Evolutionary conservation across 148 eudicot genomes (phyloP).

Genomic region (Camellia japonica): DNA sequence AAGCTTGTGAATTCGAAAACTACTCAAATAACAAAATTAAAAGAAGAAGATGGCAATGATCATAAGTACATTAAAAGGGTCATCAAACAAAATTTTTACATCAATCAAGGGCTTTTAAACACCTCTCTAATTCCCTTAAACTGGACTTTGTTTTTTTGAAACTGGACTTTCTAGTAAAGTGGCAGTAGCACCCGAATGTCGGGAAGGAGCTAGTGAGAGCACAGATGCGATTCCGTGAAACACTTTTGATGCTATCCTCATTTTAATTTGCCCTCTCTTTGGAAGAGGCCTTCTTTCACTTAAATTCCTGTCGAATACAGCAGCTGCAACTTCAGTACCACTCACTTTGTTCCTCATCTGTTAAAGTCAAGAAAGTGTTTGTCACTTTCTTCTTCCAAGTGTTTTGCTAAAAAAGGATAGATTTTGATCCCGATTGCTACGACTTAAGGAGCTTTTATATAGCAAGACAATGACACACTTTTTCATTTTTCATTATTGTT

Average conservation of each 20-base stretch:
- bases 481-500: neutral
- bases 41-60: too few species aligned
- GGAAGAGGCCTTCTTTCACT: neutral
- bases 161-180: neutral
- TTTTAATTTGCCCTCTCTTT: neutral
- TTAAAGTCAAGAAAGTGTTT: neutral
- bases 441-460: neutral
- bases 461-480: neutral
- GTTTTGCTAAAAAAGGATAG: neutral
- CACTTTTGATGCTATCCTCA: neutral
- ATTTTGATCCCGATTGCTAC: neutral
- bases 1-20: too few species aligned
- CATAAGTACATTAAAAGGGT: too few species aligned
- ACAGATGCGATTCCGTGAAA: neutral
- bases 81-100: neutral
- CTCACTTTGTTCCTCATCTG: neutral
- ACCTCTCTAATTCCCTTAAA: neutral
- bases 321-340: neutral
- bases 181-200: too few species aligned
- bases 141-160: neutral
- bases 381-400: neutral
- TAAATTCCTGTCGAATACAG: neutral
- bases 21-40: too few species aligned
- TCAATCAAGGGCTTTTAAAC: neutral
- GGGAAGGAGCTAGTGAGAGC: neutral